Percentiles rank a stretch among this genome's conserved stretches.
Conservation (phyloP, 345 rosid genomes). For the Salix brachista region DNA sequence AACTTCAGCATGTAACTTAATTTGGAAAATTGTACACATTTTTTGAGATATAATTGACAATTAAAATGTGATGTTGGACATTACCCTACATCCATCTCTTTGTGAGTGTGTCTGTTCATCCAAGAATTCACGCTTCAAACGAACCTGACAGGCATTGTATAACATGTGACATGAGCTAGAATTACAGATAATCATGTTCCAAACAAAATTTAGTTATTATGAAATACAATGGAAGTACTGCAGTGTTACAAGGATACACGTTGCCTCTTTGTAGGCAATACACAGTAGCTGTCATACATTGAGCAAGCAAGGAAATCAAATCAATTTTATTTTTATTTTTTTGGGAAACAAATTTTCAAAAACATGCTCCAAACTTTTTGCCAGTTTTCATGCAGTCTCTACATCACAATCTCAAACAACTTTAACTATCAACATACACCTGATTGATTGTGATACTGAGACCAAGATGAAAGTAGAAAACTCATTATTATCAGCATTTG, state of each 20-base stretch:
- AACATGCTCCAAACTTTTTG: neutral
- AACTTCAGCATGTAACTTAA: conserved; percentile 30
- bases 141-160: conserved; percentile 50
- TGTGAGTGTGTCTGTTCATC: conserved; percentile 45
- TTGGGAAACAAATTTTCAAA: neutral
- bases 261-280: neutral
- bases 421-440: neutral
- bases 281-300: neutral
- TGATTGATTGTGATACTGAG: neutral
- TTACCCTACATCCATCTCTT: conserved; percentile 47
- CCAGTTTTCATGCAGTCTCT: neutral
- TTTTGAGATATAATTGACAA: conserved; percentile 9
- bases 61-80: conserved; percentile 12
- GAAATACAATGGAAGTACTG: neutral
- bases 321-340: too few relatives aligned
- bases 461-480: neutral
- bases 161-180: neutral
- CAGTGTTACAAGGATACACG: neutral
- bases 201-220: neutral
- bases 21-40: neutral
- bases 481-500: neutral
- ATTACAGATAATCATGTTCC: neutral
- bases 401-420: neutral
- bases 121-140: conserved; percentile 82
- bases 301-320: neutral